Base-by-base conservation (phyloP, 1,139 yeast genomes). In the Ogataea hybrid region DNA sequence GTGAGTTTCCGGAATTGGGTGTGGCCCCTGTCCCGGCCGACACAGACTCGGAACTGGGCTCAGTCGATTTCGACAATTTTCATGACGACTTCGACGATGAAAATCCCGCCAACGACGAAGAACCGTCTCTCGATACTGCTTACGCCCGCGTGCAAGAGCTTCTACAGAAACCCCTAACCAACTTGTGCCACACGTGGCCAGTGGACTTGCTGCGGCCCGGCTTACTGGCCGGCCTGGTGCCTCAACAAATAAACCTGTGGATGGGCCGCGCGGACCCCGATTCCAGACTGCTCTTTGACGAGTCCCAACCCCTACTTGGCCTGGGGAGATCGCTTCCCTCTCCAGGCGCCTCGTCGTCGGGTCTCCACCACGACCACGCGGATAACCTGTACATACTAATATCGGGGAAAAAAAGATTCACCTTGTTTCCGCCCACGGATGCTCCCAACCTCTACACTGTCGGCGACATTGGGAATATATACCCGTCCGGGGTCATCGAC, bases 321-420 rank as follows among this genome's bases (percentile, higher is more conserved):
- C 52, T 79, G 2, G 85, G 84, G 0, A 73, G 75, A 49, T 64
- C 64, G 17, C 59, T 80, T 2, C 80, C 84, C 1, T 72, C 74
- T 1, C 61, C 61, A 1, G 84, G 84, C 1, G 51, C 55, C 5
- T 68, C 80, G 0, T 81, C 88, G 0, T 80, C 89, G 0, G 92
- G 92, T 0, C 63, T 84, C n/a, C 92, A 84, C 53, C 92, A 84
- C 57, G 92, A 84, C 57, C 89, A 83, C 60, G 85, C 90, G 1
- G 89, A 83, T 56, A 84, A 84, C 54, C 63, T 83, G 30, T 84
- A 84, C 57, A 65, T 83, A 2, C 71, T 84, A 2, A 57, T 79
- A 1, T 64, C 71, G 22, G 92, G 90, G 0, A 56, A 58, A n/a
- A 84, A 84, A 54, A 58, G 88, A 47, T 83, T 84, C 57, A 81